Percentiles rank a stretch among this genome's conserved stretches.
phyloP scores from a whole-genome alignment of 805 yeast genomes.

The Maudiozyma pseudohumilis region DNA sequence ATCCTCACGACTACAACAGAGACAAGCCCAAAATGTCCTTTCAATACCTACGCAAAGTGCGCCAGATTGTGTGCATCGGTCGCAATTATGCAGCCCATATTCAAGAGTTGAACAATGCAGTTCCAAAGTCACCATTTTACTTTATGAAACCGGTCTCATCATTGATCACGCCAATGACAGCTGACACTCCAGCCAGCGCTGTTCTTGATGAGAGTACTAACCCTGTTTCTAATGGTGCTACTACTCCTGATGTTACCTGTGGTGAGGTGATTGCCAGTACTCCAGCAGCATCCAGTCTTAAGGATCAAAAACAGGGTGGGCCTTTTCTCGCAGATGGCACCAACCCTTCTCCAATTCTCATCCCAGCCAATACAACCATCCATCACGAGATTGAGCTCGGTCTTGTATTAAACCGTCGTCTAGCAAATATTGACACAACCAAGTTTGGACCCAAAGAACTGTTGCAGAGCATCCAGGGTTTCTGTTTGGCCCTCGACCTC shows the following conservation, averaged over 20 bases:
- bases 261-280: background rate
- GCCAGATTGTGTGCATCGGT: conserved; percentile 88
- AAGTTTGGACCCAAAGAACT: conserved; percentile 58
- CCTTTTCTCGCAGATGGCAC: too few relatives aligned
- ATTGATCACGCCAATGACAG: conserved; percentile 45
- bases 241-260: too few relatives aligned
- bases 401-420: conserved; percentile 51
- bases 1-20: too few relatives aligned
- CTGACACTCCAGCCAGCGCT: too few relatives aligned
- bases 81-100: conserved; percentile 96
- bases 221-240: background rate
- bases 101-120: conserved; percentile 71
- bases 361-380: conserved; percentile 70
- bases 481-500: conserved; percentile 83
- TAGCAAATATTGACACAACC: conserved; percentile 50
- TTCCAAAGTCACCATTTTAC: conserved; percentile 83
- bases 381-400: conserved; percentile 96
- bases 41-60: conserved; percentile 49
- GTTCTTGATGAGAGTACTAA: background rate
- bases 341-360: conserved; percentile 61
- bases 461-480: conserved; percentile 70
- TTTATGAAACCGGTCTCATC: conserved; percentile 85
- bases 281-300: conserved; percentile 15
- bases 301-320: too few relatives aligned
- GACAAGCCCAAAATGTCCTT: too few relatives aligned